phyloP scores from a whole-genome alignment of 1,139 yeast genomes.

The Scheffersomyces insectosa region DNA sequence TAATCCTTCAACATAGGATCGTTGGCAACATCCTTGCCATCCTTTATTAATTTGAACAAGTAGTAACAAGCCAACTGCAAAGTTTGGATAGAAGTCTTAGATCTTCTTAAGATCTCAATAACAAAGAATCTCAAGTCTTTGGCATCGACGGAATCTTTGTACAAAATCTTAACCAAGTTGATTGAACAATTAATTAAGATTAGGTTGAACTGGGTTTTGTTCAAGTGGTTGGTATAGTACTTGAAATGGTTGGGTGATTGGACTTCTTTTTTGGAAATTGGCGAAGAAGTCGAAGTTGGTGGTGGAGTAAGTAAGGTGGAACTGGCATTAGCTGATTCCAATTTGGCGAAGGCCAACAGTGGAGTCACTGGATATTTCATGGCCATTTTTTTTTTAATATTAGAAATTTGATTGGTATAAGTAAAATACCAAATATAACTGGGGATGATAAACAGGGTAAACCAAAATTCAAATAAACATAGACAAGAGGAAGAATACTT shows the following conservation, averaged over 20 bases:
- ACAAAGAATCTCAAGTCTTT: constrained; percentile 47
- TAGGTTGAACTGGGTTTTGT: constrained; percentile 43
- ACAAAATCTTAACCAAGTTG: constrained; percentile 38
- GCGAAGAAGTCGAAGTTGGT: constrained; percentile 16
- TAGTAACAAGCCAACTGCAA: constrained; percentile 70
- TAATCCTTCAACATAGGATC: constrained; percentile 45
- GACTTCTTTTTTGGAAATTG: constrained; percentile 11
- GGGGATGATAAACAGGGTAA: not conserved
- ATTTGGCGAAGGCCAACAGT: constrained; percentile 1
- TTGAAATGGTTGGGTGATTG: constrained; percentile 38
- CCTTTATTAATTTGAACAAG: constrained; percentile 46
- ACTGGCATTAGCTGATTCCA: constrained; percentile 1
- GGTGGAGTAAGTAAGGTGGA: constrained; percentile 16
- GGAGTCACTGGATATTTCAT: constrained; percentile 12
- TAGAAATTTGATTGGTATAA: constrained; percentile 4
- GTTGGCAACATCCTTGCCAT: constrained; percentile 6
- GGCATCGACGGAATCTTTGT: constrained; percentile 22
- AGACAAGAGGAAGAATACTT: not conserved
- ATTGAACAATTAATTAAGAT: constrained; percentile 40
- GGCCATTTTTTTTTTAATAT: constrained; percentile 5
- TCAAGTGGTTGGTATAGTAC: constrained; percentile 42
- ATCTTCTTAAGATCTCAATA: constrained; percentile 65
- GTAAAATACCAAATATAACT: not conserved
- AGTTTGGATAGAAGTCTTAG: constrained; percentile 64
- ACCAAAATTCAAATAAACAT: not conserved